Conservation (phyloP, 108 stramenopile genomes). For the Pseudonitzschia delicatissima region DNA sequence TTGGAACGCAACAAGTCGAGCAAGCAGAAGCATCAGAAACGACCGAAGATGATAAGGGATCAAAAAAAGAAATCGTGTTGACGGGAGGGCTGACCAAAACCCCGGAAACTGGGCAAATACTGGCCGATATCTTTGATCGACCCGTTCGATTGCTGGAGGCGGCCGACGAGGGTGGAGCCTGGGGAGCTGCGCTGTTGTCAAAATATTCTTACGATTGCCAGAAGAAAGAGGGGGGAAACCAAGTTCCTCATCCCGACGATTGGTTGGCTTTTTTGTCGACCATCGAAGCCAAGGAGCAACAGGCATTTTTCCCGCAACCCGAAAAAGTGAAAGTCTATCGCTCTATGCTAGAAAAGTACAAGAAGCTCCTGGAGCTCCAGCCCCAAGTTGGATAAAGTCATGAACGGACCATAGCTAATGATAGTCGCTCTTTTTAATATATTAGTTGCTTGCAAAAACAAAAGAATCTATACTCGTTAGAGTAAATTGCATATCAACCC, state of each 20-base stretch:
- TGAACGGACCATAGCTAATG: constrained; percentile 13
- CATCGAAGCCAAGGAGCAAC: constrained; percentile 12
- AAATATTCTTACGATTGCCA: constrained; percentile 21
- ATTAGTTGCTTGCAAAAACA: neutral
- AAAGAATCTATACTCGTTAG: too few species aligned
- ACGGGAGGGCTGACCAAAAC: constrained; percentile 47
- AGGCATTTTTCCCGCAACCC: constrained; percentile 13
- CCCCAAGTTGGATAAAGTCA: constrained; percentile 11
- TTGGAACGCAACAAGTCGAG: constrained; percentile 31
- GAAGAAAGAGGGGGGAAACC: neutral
- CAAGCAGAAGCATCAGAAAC: neutral
- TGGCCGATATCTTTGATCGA: constrained; percentile 45
- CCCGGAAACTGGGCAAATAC: constrained; percentile 47
- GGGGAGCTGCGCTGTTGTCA: constrained; percentile 49
- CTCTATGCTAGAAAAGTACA: constrained; percentile 14
- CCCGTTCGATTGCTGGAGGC: constrained; percentile 32
- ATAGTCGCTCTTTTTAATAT: neutral
- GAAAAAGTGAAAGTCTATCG: constrained; percentile 7
- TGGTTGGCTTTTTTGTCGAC: constrained; percentile 30
- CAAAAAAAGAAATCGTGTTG: constrained; percentile 32
- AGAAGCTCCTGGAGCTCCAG: constrained; percentile 18
- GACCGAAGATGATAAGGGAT: neutral
- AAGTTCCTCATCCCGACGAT: neutral
- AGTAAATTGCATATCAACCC: too few species aligned
- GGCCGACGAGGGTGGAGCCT: constrained; percentile 47